phyloP scores from a whole-genome alignment of 805 yeast species.

The Cyberlindnera xishuangbannaensis region DNA sequence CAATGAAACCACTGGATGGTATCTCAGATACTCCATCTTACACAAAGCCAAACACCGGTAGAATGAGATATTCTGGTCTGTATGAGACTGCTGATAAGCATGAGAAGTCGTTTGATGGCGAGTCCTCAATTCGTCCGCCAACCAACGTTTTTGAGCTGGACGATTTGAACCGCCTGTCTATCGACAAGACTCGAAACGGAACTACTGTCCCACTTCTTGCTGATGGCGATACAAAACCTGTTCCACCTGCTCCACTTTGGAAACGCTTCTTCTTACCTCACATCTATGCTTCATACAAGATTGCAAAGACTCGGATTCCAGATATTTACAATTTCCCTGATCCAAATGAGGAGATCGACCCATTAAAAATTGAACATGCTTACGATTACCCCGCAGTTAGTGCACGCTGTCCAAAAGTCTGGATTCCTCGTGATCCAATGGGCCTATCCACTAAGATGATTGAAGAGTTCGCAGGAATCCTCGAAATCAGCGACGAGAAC shows the following conservation, averaged over 20 bases:
- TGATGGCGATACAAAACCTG: constrained; percentile 41
- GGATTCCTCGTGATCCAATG: constrained; percentile 90
- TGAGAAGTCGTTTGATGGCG: constrained; percentile 8
- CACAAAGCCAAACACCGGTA: constrained; percentile 5
- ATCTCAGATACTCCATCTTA: constrained; percentile 56
- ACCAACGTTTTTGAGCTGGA: constrained; percentile 22
- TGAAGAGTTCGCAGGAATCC: constrained; percentile 45
- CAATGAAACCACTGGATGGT: constrained; percentile 76
- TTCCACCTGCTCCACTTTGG: constrained; percentile 35
- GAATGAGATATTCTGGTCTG: constrained; percentile 4
- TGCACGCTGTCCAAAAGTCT: constrained; percentile 65
- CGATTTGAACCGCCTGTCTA: constrained; percentile 19
- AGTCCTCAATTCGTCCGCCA: constrained; percentile 13
- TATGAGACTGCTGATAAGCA: constrained; percentile 3
- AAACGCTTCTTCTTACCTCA: constrained; percentile 52
- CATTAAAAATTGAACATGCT: constrained; percentile 48
- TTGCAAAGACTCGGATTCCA: constrained; percentile 48
- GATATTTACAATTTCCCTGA: constrained; percentile 48
- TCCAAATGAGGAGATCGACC: constrained; percentile 33
- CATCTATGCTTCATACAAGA: constrained; percentile 42
- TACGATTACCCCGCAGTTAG: constrained; percentile 72
- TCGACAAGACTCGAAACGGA: constrained; percentile 19
- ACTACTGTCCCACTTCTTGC: constrained; percentile 56
- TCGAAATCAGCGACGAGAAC: constrained; percentile 63
- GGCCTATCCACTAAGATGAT: constrained; percentile 69